Percentiles rank a stretch among this genome's conserved stretches.
Evolutionary conservation across 768 basidiomycete genomes (phyloP).

Genomic region (Trametes gibbosa): DNA sequence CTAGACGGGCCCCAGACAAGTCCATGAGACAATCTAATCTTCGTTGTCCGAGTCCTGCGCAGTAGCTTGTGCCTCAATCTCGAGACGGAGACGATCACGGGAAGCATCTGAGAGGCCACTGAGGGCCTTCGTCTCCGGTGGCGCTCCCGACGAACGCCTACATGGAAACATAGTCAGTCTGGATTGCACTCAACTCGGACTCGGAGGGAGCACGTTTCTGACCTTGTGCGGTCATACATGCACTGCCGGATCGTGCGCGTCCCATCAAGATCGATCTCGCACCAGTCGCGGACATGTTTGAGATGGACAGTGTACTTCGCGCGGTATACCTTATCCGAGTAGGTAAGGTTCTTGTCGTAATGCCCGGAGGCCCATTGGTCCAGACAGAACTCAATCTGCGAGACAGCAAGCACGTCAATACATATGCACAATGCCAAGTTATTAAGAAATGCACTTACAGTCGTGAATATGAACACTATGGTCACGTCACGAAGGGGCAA

Average conservation of each 20-base stretch:
- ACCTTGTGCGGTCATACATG: background rate
- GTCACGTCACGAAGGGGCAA: slow-evolving; percentile 2
- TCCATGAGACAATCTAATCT: no score
- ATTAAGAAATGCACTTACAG: background rate
- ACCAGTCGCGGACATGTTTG: background rate
- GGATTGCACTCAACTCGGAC: background rate
- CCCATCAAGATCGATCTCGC: background rate
- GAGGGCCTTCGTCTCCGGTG: background rate
- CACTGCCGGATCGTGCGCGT: background rate
- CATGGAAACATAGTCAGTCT: background rate
- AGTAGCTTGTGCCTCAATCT: background rate
- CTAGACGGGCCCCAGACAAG: no score
- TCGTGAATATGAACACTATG: slow-evolving; percentile 2
- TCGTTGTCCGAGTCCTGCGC: background rate
- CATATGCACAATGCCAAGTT: no score
- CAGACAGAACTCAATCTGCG: background rate
- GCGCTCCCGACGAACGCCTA: background rate
- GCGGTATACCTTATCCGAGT: background rate
- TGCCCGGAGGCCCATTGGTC: background rate
- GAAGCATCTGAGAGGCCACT: background rate
- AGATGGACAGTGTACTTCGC: background rate
- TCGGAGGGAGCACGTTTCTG: background rate
- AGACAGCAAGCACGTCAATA: background rate
- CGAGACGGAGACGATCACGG: background rate
- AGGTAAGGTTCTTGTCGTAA: background rate